Percentiles rank a stretch among this genome's conserved stretches.
These are phyloP conservation scores for Picea glauca DNA, from an alignment of 75 land plant species.

Conservation along the genomic window DNA sequence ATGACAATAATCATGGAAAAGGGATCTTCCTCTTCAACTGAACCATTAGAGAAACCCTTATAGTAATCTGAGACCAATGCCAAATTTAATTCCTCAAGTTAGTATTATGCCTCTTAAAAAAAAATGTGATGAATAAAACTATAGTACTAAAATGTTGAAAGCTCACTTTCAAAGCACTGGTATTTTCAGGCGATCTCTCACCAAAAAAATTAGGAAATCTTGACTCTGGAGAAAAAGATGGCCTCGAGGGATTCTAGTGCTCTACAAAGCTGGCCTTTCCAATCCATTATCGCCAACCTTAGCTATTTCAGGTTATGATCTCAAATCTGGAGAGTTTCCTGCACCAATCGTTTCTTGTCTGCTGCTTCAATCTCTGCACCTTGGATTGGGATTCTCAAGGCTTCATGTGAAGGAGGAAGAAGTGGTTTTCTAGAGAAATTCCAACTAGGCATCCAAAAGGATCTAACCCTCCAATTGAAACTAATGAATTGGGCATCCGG, in stretches of 20 bases:
- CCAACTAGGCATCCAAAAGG: background rate
- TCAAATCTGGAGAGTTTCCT: background rate
- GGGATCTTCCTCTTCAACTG: background rate
- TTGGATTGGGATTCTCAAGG: background rate
- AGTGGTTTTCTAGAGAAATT: background rate
- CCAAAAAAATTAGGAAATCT: slow-evolving; percentile 2
- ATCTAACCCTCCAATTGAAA: background rate
- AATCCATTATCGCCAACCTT: slow-evolving; percentile 4
- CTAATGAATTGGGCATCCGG: background rate
- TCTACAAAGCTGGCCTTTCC: background rate
- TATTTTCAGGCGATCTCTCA: background rate
- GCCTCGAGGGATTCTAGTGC: background rate
- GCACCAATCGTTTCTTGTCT: background rate
- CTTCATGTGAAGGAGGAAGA: background rate
- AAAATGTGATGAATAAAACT: no score
- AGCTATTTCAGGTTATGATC: background rate
- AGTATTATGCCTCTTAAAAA: background rate
- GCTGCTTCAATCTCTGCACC: background rate
- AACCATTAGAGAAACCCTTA: background rate
- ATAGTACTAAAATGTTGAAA: background rate
- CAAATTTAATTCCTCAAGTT: background rate
- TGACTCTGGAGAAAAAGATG: slow-evolving; percentile 7
- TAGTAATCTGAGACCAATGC: background rate
- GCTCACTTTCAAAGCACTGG: slow-evolving; percentile 9
- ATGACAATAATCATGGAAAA: background rate